Conservation (phyloP, 2,329 filamentous ascomycete species). For the Daldinia sp. region DNA sequence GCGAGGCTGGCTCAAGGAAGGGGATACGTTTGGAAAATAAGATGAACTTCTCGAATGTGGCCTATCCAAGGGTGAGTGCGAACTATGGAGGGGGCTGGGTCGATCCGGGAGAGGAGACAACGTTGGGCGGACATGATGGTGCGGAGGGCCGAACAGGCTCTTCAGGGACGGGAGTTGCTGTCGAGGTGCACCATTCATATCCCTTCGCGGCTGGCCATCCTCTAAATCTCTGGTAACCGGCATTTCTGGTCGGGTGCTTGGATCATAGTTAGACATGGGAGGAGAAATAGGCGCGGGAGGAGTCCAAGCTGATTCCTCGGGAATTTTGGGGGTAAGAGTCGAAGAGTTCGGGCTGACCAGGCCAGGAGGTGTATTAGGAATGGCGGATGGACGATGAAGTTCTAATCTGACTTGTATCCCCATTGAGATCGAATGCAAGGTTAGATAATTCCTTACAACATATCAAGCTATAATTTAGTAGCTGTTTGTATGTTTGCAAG, state of each 20-base stretch:
- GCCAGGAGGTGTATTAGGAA: constrained; percentile 62
- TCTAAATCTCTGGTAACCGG: constrained; percentile 52
- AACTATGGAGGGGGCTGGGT: constrained; percentile 51
- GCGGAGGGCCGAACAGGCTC: constrained; percentile 62
- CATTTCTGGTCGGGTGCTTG: constrained; percentile 54
- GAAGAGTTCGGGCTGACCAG: constrained; percentile 61
- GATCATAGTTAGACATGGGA: constrained; percentile 68
- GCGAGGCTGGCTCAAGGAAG: constrained; percentile 54
- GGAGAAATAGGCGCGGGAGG: constrained; percentile 57
- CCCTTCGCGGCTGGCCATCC: constrained; percentile 49
- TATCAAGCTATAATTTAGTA: constrained; percentile 26
- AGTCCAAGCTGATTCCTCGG: constrained; percentile 57
- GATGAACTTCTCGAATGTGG: constrained; percentile 53
- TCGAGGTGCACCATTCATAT: constrained; percentile 46
- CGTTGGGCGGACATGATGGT: constrained; percentile 53
- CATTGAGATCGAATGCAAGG: constrained; percentile 55
- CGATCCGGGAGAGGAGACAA: constrained; percentile 59
- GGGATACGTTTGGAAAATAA: constrained; percentile 56
- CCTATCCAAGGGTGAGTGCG: constrained; percentile 57
- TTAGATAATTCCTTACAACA: constrained; percentile 34
- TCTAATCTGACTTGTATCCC: constrained; percentile 62
- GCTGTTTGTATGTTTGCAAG: constrained; percentile 10
- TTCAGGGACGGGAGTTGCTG: constrained; percentile 65
- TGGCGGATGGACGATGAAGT: constrained; percentile 58
- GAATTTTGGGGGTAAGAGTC: constrained; percentile 56